Percentiles rank a stretch among this genome's conserved stretches.
Evolutionary conservation across 129 eudicot genomes (phyloP).

Genomic region (Lactuca sativa): DNA sequence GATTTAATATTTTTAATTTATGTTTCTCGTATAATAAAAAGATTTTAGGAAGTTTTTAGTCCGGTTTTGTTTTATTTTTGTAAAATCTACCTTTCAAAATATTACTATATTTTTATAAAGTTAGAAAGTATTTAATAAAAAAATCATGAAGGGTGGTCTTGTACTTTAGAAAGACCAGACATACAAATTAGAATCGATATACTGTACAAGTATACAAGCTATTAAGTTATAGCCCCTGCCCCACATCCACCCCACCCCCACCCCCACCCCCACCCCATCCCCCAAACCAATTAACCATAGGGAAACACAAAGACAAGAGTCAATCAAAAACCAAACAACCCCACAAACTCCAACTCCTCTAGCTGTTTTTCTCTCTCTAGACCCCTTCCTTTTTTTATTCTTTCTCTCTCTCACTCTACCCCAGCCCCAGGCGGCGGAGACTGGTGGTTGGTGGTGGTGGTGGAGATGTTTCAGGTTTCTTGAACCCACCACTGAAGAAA

Average conservation of each 20-base stretch:
- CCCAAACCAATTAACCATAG: conserved; percentile 28
- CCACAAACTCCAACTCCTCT: conserved; percentile 52
- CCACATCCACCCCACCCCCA: conserved; percentile 2
- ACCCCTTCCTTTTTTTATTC: conserved; percentile 26
- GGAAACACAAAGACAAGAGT: conserved; percentile 49
- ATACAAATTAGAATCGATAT: not conserved
- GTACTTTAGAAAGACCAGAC: not conserved
- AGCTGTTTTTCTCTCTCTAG: conserved; percentile 48
- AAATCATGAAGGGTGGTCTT: not conserved
- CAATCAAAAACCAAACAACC: conserved; percentile 45
- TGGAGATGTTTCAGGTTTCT: conserved; percentile 28
- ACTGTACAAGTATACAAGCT: not conserved
- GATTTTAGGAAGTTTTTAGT: not conserved
- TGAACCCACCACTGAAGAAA: conserved; percentile 55
- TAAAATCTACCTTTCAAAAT: too few relatives aligned
- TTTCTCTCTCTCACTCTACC: conserved; percentile 23
- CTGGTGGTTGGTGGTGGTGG: conserved; percentile 43
- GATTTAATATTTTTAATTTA: too few relatives aligned
- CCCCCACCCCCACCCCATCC: not conserved
- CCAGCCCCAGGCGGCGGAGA: conserved; percentile 30
- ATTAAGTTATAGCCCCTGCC: not conserved
- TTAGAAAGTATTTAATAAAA: not conserved
- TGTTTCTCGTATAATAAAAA: not conserved
- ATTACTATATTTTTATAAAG: too few relatives aligned
- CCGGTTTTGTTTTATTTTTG: not conserved